Percentiles rank a stretch among this genome's conserved stretches.
These are phyloP conservation scores for Nothophytophthora sp. DNA, from an alignment of 352 stramenopile species.

Conservation along the genomic window DNA sequence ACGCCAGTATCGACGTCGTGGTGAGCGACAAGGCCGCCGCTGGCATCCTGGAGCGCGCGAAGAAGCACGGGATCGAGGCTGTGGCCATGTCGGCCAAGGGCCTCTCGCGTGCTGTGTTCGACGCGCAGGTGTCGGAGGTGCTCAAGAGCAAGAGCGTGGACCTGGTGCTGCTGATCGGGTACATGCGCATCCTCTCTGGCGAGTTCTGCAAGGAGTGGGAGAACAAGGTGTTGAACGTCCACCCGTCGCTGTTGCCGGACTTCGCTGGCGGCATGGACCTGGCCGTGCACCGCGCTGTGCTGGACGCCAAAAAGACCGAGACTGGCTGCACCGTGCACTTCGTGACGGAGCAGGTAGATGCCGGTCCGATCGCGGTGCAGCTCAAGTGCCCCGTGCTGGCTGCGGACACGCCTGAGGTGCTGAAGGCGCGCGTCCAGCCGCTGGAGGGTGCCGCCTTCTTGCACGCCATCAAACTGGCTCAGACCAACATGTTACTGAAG, in stretches of 20 bases:
- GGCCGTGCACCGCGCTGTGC: slow-evolving; percentile 97
- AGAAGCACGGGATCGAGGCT: slow-evolving; percentile 68
- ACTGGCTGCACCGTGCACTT: slow-evolving; percentile 99
- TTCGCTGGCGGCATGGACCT: slow-evolving; percentile 99
- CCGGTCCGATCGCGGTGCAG: slow-evolving; percentile 98
- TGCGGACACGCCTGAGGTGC: slow-evolving; percentile 92
- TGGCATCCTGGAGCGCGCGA: slow-evolving; percentile 95
- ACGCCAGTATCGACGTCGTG: slow-evolving; percentile 96
- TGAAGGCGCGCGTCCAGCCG: slow-evolving; percentile 98
- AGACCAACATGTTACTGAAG: slow-evolving; percentile 65
- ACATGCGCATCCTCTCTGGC: slow-evolving; percentile 99
- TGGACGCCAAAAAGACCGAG: slow-evolving; percentile 95
- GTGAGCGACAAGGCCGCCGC: slow-evolving; percentile 95
- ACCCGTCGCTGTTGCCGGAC: slow-evolving; percentile 98
- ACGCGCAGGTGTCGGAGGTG: slow-evolving; percentile 93
- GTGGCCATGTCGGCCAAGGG: slow-evolving; percentile 67
- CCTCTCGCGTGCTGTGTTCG: slow-evolving; percentile 93
- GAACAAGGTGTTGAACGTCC: slow-evolving; percentile 98
- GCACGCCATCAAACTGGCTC: slow-evolving; percentile 78
- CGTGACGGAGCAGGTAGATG: slow-evolving; percentile 97
- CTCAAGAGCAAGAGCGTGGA: slow-evolving; percentile 94
- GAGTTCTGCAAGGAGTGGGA: slow-evolving; percentile 96
- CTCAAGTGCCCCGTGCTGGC: slow-evolving; percentile 91
- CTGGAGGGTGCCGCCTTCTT: slow-evolving; percentile 96
- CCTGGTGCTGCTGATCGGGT: slow-evolving; percentile 98